Base-by-base conservation (phyloP, 305 asterid species). In the Fraxinus xanthoxyloides region DNA sequence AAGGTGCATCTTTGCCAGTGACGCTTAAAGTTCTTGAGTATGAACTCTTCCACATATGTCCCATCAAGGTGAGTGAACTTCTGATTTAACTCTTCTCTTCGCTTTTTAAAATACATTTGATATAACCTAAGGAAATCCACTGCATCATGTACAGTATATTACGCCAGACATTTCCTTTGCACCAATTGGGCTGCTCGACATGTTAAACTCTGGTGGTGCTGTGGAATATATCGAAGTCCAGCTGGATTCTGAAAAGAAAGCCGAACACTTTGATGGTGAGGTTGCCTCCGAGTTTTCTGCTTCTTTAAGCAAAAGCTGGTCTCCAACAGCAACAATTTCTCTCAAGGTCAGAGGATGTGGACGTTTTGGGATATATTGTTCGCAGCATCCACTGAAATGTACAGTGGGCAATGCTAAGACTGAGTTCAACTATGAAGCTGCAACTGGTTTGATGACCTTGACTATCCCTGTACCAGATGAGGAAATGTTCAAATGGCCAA, bases 31-130 rank as follows among this genome's bases (percentile, higher is more conserved):
- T 94, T 87, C 97, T 92, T 2, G 97, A 95, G 67, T 95, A 94
- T 35, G 98, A 95, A 82, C 93, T 95, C 85, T 95, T 89, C 93
- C 98, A 95, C 82, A 69, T 95, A 84, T 92, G 92, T 85, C 99
- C 99, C 72, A 67, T 94, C 76, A 90, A 92, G 95, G 99, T 94
- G 76, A 85, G 87, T 61, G 10, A 80, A 65, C 73, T 26, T 12
- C 7, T 28, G 74, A 26, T 30, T 65, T 59, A 34, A 78, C 43
- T 4, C 0, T 0, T 28, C 59, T 1, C 35, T 34, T 76, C 59
- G 30, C 32, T 59, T 24, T 61, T 56, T 30, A 38, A 34, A 79
- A 78, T 77, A 23, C 81, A 19, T 46, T 31, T 15, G 59, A 82
- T 10, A 38, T 26, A 35, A 6, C 19, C 63, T 23, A 46, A 76